Evolutionary conservation across 2,329 filamentous ascomycete genomes (phyloP).

Genomic region (Decorospora gaudefroyi): DNA sequence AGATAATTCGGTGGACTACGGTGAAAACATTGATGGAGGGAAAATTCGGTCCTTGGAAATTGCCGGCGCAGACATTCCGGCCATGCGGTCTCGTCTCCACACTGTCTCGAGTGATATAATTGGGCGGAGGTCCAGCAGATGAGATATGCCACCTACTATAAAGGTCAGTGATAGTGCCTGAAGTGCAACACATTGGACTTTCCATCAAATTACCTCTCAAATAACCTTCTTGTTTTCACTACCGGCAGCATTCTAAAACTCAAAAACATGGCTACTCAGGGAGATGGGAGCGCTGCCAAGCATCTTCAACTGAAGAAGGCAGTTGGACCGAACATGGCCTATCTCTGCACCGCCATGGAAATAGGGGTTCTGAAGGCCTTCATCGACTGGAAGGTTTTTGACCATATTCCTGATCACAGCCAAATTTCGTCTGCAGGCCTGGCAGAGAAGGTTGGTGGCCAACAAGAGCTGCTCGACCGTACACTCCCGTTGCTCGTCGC

Average conservation of each 20-base stretch:
- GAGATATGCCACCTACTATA: too few species aligned
- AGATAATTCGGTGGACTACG: background rate
- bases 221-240: too few species aligned
- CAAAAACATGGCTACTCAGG: slow-evolving; percentile 1
- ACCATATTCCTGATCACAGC: background rate
- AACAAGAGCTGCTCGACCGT: slow-evolving; percentile 1
- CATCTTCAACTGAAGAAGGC: slow-evolving; percentile 1
- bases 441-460: background rate
- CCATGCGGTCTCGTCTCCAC: too few species aligned
- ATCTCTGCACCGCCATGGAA: background rate
- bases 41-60: too few species aligned
- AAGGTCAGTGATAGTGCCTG: too few species aligned
- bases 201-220: too few species aligned
- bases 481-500: background rate
- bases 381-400: slow-evolving; percentile 1
- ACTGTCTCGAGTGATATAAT: too few species aligned
- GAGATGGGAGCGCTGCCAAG: background rate
- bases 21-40: too few species aligned
- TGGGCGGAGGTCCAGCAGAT: too few species aligned
- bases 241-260: too few species aligned
- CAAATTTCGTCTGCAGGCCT: background rate
- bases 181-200: too few species aligned
- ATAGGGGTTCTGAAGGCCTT: slow-evolving; percentile 1
- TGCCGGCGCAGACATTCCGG: too few species aligned
- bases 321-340: background rate